Conservation (phyloP, 768 basidiomycete species). For the Russula brevipes region DNA sequence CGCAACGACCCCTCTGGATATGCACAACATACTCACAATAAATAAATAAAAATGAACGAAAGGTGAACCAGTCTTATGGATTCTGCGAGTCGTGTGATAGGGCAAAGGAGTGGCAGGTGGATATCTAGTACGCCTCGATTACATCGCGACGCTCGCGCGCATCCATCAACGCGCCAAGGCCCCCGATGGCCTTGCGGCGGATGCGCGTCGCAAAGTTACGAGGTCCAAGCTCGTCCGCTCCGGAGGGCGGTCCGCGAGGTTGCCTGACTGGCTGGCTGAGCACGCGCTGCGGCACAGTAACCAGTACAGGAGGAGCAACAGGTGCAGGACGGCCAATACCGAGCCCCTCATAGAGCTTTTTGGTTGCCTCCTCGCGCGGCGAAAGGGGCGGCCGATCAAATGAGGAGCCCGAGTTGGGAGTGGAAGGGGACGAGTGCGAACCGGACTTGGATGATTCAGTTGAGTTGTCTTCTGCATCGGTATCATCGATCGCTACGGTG, state of each 20-base stretch:
- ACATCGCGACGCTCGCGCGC: slow-evolving; percentile 71
- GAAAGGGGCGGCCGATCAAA: slow-evolving; percentile 53
- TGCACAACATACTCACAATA: slow-evolving; percentile 21
- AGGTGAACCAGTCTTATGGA: slow-evolving; percentile 20
- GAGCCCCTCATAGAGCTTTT: slow-evolving; percentile 84
- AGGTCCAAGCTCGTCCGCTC: slow-evolving; percentile 78
- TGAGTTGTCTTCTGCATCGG: slow-evolving; percentile 24
- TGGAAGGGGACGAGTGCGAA: slow-evolving; percentile 62
- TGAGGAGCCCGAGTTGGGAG: slow-evolving; percentile 67
- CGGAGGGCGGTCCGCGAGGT: slow-evolving; percentile 82
- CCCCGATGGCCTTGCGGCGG: slow-evolving; percentile 78
- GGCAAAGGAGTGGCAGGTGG: neutral
- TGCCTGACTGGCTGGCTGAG: slow-evolving; percentile 74
- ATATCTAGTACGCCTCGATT: slow-evolving; percentile 22
- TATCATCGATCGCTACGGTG: slow-evolving; percentile 27
- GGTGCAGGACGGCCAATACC: slow-evolving; percentile 67
- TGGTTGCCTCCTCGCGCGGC: slow-evolving; percentile 80
- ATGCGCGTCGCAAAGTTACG: slow-evolving; percentile 87
- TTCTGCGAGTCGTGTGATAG: slow-evolving; percentile 13
- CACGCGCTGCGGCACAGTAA: slow-evolving; percentile 42
- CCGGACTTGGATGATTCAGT: slow-evolving; percentile 46
- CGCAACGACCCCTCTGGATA: slow-evolving; percentile 9
- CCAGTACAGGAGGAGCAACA: slow-evolving; percentile 36
- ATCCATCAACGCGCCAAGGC: slow-evolving; percentile 71
- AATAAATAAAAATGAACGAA: slow-evolving; percentile 24